Conservation (phyloP, 768 basidiomycete species). For the Xanthoconium purpureum region DNA sequence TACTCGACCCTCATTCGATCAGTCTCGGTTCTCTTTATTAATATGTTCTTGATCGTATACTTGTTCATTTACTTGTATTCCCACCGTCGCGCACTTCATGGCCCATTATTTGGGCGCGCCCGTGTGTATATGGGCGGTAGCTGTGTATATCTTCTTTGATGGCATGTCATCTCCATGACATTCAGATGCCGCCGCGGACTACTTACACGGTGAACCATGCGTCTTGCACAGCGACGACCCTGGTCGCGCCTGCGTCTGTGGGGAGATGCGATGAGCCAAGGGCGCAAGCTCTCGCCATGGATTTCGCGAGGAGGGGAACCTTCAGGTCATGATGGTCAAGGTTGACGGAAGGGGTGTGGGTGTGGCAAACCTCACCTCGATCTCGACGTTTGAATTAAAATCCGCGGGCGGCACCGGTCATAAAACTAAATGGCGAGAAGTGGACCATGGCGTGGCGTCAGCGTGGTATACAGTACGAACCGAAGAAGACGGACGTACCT, state of each 20-base stretch:
- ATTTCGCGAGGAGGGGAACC: constrained; percentile 52
- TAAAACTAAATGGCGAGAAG: constrained; percentile 23
- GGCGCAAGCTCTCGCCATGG: constrained; percentile 51
- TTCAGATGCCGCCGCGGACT: too few relatives aligned
- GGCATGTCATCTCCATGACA: too few relatives aligned
- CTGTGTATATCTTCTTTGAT: too few relatives aligned
- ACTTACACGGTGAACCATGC: constrained; percentile 40
- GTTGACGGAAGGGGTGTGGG: background rate
- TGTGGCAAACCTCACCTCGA: constrained; percentile 36
- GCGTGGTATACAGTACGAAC: background rate
- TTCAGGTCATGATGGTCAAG: constrained; percentile 19
- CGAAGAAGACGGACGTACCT: constrained; percentile 34
- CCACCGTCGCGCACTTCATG: too few relatives aligned
- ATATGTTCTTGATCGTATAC: too few relatives aligned
- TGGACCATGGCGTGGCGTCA: background rate
- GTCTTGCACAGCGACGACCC: constrained; percentile 33
- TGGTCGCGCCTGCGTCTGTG: constrained; percentile 39
- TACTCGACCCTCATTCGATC: too few relatives aligned
- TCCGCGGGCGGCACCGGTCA: constrained; percentile 39
- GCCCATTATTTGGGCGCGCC: too few relatives aligned
- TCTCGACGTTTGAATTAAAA: constrained; percentile 39
- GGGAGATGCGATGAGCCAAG: constrained; percentile 53
- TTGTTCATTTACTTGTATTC: too few relatives aligned
- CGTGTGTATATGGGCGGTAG: too few relatives aligned
- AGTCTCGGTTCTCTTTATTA: too few relatives aligned